phyloP scores from a whole-genome alignment of 75 land plant species.

The Cupressus sempervirens region DNA sequence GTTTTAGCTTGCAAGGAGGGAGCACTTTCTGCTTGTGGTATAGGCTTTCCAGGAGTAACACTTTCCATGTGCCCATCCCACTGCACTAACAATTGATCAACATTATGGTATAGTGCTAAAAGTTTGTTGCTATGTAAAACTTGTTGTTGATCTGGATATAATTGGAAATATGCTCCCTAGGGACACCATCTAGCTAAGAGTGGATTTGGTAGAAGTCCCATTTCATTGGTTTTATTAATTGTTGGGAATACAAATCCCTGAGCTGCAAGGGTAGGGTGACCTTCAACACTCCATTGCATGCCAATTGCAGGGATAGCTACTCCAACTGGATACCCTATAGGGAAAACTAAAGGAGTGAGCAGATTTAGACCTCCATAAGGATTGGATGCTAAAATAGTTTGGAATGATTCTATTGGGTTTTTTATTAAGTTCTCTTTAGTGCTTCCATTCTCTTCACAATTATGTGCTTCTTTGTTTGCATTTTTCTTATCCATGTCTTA shows the following conservation, averaged over 20 bases:
- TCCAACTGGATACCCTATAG: constrained; percentile 6
- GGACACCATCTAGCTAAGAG: constrained; percentile 1
- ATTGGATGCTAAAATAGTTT: neutral
- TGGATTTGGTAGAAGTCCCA: neutral
- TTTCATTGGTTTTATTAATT: neutral
- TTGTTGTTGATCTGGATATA: constrained; percentile 11
- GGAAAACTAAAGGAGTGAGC: constrained; percentile 7
- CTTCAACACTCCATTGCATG: constrained; percentile 5
- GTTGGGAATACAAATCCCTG: constrained; percentile 8
- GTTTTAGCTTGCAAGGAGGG: neutral
- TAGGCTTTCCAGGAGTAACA: neutral
- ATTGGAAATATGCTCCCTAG: neutral
- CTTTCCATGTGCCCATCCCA: neutral
- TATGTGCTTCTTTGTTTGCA: constrained; percentile 3
- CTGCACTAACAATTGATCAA: neutral
- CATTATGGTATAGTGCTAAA: neutral
- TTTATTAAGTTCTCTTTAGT: constrained; percentile 6
- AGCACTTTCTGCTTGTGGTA: neutral
- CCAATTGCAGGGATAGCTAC: constrained; percentile 1
- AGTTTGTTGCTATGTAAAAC: neutral
- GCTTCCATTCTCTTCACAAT: neutral
- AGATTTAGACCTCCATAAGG: neutral
- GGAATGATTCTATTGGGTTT: neutral
- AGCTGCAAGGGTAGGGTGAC: neutral
- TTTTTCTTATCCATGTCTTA: neutral